Conservation (phyloP, 164 flowering plant species). For the Chimonanthus salicifolius region DNA sequence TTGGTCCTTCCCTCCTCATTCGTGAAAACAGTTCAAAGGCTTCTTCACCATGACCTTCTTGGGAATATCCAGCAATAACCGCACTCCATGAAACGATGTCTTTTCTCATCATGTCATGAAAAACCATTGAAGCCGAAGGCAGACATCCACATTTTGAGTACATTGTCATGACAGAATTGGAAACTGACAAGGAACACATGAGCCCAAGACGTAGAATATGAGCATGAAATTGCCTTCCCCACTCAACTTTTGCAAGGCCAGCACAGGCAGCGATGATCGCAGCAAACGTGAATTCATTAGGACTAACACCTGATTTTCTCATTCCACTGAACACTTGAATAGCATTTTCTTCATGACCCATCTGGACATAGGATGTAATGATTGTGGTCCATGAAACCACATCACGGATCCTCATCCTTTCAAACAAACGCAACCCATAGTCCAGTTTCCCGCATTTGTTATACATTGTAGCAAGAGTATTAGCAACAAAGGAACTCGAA, state of each 20-base stretch:
- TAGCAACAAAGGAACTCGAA: constrained; percentile 52
- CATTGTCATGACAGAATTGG: constrained; percentile 65
- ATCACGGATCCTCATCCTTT: constrained; percentile 45
- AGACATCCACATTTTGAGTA: constrained; percentile 70
- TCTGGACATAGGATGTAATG: constrained; percentile 45
- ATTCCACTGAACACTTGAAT: constrained; percentile 42
- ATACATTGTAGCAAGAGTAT: constrained; percentile 68
- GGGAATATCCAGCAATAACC: constrained; percentile 60
- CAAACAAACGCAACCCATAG: constrained; percentile 59
- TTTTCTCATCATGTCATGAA: constrained; percentile 35
- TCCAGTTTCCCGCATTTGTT: constrained; percentile 67
- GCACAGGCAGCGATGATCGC: constrained; percentile 62
- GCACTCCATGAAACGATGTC: constrained; percentile 84
- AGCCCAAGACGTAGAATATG: constrained; percentile 38
- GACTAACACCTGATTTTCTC: constrained; percentile 43
- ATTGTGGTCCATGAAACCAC: constrained; percentile 77
- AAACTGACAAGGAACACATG: constrained; percentile 48
- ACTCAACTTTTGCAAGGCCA: constrained; percentile 33
- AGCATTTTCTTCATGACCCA: constrained; percentile 46
- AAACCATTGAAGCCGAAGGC: constrained; percentile 35
- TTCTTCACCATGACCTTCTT: constrained; percentile 56
- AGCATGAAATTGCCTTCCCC: constrained; percentile 72
- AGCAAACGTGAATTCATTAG: constrained; percentile 80
- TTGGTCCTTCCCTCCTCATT: constrained; percentile 75
- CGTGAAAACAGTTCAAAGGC: constrained; percentile 60